phyloP scores from a whole-genome alignment of 2,329 filamentous ascomycete genomes.

The Aspergillus phoenicis region DNA sequence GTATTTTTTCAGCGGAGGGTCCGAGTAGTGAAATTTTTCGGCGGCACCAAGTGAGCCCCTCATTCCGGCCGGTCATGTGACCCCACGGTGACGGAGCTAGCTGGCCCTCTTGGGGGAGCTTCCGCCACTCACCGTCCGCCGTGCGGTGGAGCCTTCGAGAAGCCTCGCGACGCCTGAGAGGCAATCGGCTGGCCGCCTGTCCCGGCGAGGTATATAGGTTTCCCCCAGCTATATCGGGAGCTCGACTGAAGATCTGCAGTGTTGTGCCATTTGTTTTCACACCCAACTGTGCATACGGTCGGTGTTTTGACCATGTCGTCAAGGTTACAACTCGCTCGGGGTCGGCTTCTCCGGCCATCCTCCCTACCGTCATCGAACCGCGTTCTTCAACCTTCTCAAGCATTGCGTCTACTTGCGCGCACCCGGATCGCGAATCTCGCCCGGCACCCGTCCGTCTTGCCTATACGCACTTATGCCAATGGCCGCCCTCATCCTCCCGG shows the following conservation, averaged over 20 bases:
- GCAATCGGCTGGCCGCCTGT: conserved; percentile 3
- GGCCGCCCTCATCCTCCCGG: conserved; percentile 80
- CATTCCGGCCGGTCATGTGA: conserved; percentile 34
- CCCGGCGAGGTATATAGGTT: conserved; percentile 15
- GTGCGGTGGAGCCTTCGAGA: conserved; percentile 40
- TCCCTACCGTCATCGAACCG: conserved; percentile 24
- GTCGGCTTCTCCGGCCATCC: conserved; percentile 32
- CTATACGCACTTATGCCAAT: conserved; percentile 56
- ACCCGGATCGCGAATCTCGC: conserved; percentile 17
- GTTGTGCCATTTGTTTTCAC: background rate
- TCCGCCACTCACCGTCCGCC: conserved; percentile 33
- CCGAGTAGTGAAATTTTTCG: conserved; percentile 27
- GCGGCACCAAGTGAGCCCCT: conserved; percentile 27
- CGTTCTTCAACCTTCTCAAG: conserved; percentile 23
- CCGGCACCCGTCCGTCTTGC: conserved; percentile 14
- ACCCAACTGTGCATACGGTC: background rate
- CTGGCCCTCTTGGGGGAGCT: conserved; percentile 27
- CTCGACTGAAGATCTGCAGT: background rate
- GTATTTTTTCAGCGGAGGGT: conserved; percentile 30
- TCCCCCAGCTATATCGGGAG: background rate
- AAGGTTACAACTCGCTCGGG: conserved; percentile 36
- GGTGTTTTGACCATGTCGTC: conserved; percentile 33
- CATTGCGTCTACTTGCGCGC: conserved; percentile 24
- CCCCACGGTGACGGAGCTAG: conserved; percentile 31
- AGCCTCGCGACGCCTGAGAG: conserved; percentile 21